These are phyloP conservation scores for Blumeriella jaapii DNA, from an alignment of 2,329 filamentous ascomycete species.

Conservation along the genomic window DNA sequence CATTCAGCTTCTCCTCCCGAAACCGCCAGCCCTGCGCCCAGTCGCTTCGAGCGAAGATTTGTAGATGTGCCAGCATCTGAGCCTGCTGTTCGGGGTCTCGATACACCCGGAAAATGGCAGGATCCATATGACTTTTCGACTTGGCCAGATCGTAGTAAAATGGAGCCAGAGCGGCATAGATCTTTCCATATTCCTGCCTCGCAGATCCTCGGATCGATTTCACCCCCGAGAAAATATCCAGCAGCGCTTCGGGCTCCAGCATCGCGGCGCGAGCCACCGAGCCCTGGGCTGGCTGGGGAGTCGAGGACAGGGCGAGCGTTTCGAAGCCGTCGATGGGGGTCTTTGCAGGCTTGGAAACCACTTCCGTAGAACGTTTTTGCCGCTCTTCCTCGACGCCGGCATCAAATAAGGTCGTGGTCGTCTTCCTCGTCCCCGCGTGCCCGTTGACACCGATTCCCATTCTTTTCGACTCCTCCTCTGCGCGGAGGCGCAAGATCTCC, in stretches of 20 bases:
- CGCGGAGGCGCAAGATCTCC: constrained; percentile 40
- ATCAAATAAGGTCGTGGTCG: constrained; percentile 60
- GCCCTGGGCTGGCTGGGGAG: constrained; percentile 27
- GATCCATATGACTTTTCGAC: constrained; percentile 64
- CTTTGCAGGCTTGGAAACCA: constrained; percentile 17
- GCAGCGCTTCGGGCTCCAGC: constrained; percentile 49
- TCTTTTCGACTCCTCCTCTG: constrained; percentile 27
- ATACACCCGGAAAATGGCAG: constrained; percentile 76
- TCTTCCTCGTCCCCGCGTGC: constrained; percentile 23
- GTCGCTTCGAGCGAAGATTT: constrained; percentile 70
- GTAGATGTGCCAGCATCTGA: constrained; percentile 73
- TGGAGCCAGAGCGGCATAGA: constrained; percentile 79
- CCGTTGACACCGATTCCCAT: constrained; percentile 25
- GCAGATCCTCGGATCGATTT: constrained; percentile 76
- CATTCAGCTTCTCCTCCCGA: constrained; percentile 59
- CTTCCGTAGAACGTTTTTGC: constrained; percentile 30
- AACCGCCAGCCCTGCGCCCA: constrained; percentile 61
- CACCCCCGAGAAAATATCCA: constrained; percentile 58
- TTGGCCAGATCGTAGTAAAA: constrained; percentile 76
- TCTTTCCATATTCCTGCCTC: constrained; percentile 78
- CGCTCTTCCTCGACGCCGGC: constrained; percentile 55
- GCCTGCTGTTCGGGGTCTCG: constrained; percentile 84
- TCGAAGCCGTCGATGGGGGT: constrained; percentile 63
- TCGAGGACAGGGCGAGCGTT: constrained; percentile 47
- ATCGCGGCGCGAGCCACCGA: constrained; percentile 29